Evolutionary conservation across 768 basidiomycete genomes (phyloP), one percentile per base, ranked within the genome.

Genomic region (Agrocybe pediades): DNA sequence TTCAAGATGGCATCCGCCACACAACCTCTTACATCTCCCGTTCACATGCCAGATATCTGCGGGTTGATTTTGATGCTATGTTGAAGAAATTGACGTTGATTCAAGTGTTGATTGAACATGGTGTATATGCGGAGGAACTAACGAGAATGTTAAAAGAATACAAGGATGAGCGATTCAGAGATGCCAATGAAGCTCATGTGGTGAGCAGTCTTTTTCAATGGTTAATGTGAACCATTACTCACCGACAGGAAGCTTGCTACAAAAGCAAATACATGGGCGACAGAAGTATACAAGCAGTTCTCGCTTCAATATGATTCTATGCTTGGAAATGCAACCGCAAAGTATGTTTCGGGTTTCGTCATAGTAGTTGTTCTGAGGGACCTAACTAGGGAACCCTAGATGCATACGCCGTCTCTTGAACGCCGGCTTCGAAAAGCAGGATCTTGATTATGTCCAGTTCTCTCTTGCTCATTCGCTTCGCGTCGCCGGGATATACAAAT

Each of bases 31-130:
- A 61, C 53, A 29, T 33, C 39, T 59, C 40, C 26, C 42, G 43
- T 47, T 39, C 49, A 21, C 60, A 59, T 24, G 62, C 59, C 29
- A 56, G 44, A 50, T 62, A 58, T 27, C 30, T 58, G 17, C 48
- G 53, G 17, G 47, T 54, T 15, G 58, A 65, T 29, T 61, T 65
- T 21, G 6, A 56, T 6, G 41, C 49, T 6, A 62, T 61, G 62
- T 57, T 60, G 41, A 61, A 46, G 49, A 62, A 65, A 55, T 46
- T 61, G 17, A 59, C 56, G 1, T n/a, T 62, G 21, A 56, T 65
- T 13, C 59, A 57, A 24, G 24, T 61, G 9, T 41, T 62, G 19
- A 47, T 58, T 6, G 54, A 52, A 9, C 33, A 51, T 45, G 53
- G 45, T 4, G 63, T 65, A 17, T 59, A 61, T 36, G 13, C 11